These are phyloP conservation scores for Lichenothelia convexa DNA, from an alignment of 495 filamentous ascomycete genomes.

Conservation along the genomic window DNA sequence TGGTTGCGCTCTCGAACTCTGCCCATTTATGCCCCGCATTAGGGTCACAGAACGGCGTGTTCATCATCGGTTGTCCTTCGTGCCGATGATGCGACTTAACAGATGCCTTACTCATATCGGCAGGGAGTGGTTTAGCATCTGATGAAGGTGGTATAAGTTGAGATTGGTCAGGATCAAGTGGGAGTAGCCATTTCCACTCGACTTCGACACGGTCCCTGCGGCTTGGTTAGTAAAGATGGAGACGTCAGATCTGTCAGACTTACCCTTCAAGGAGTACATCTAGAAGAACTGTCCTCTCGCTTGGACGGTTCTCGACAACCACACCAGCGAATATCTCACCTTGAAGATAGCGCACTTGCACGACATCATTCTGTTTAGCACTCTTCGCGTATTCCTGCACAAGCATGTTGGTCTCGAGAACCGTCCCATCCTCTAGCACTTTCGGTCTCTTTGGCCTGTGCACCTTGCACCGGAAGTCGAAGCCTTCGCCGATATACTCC, in stretches of 20 bases:
- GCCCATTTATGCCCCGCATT: conserved; percentile 51
- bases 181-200: conserved; percentile 59
- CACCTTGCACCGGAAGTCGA: conserved; percentile 85
- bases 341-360: conserved; percentile 70
- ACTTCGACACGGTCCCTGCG: conserved; percentile 46
- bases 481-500: conserved; percentile 73
- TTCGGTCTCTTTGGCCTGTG: conserved; percentile 75
- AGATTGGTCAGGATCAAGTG: conserved; percentile 44
- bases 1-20: conserved; percentile 45
- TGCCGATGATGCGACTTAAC: conserved; percentile 22
- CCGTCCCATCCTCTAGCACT: conserved; percentile 33
- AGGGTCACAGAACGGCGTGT: conserved; percentile 38
- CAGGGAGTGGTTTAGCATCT: conserved; percentile 40
- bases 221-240: conserved; percentile 15
- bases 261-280: conserved; percentile 81
- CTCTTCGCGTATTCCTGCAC: conserved; percentile 49
- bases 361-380: conserved; percentile 54
- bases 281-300: conserved; percentile 55
- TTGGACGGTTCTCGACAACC: conserved; percentile 68
- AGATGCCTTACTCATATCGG: conserved; percentile 28
- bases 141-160: conserved; percentile 44
- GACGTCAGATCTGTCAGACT: conserved; percentile 13
- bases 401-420: conserved; percentile 49
- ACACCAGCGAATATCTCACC: conserved; percentile 83
- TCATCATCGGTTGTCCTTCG: conserved; percentile 34